Evolutionary conservation across 73 alveolate species (phyloP), one percentile per base, ranked within the genome.

Genomic region (Blepharisma stoltei): DNA sequence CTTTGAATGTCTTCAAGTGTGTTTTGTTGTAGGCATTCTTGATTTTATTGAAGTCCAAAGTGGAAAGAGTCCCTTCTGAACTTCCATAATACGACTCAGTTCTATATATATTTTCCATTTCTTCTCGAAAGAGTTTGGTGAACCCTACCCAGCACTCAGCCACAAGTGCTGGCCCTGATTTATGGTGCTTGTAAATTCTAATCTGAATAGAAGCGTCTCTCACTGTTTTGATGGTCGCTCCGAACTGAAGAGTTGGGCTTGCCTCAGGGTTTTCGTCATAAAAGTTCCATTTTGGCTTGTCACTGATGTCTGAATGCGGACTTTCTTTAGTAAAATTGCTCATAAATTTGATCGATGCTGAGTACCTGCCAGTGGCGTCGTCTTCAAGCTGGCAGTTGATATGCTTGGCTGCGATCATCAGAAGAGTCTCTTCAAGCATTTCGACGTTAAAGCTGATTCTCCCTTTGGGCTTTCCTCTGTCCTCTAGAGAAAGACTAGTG

Each of bases 71-170:
- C 44, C 9, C 81, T 38, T 47, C 54, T 78, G 60, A 67, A 50
- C 50, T 79, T 8, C 46, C 53, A 23, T 60, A 47, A 23, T 45
- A 45, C 9, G 83, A 70, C 45, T 80, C 88, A 21, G 78, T 80
- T 67, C 78, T 20, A 45, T 80, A 78, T 46, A 80, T 70, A 41
- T 83, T 76, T 46, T 71, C 66, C 88, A 80, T 70, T 54, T 80
- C 88, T 3, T 80, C 88, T 18, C 55, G 60, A 7, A 80, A 71
- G 9, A 80, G 49, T 48, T 80, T 80, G 7, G 82, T 48, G 6
- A 80, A 80, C n/a, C 88, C 80, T 20, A 80, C 65, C 55, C 79
- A 80, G 32, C 88, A 80, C 50, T 80, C 88, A 18, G 88, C 83
- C 11, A 52, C 69, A n/a, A 80, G 55, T 3, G 68, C 88, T 0